Base-by-base conservation (phyloP, 306 rosid genomes). In the Abrus precatorius region DNA sequence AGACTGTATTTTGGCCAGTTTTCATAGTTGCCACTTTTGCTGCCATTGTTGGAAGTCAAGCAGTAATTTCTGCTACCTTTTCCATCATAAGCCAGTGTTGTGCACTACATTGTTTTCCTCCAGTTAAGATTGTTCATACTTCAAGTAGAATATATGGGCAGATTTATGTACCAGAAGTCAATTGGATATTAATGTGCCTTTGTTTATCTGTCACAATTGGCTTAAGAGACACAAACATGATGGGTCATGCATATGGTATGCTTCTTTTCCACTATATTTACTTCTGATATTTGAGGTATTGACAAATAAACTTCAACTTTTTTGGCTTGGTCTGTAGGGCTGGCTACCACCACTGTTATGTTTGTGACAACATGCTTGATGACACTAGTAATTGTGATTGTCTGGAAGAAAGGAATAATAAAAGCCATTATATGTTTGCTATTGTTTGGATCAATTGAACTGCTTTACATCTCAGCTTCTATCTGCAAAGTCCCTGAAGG, bases 351-450 rank as follows among this genome's bases (percentile, higher is more conserved):
- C 33, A 84, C 81, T 40, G 84, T 84, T 20, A 84, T 84, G 87
- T 79, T 84, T 48, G 87, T 84, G 72, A 84, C 87, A 73, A 84
- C 87, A 59, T 84, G 92, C 77, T 83, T 94, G 85, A 92, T 92
- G 97, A 72, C 88, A 45, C 82, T 94, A 27, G 91, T 90, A 54
- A 90, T 90, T 54, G 54, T 88, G 32, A 81, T 90, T 10, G 91
- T 92, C 32, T 90, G 97, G 98, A 90, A 90, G 83, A 74, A 83
- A 75, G 89, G 82, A 32, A 70, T 87, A 33, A 11, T 79, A 9
- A 77, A 43, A 66, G 90, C 92, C 74, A 34, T 92, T 40, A 54
- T 63, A 32, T 84, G 77, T 74, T 73, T 79, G 47, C 45, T 79
- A 1, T 59, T 84, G 50, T 84, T 84, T 67, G 87, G 87, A 50